Evolutionary conservation across 1,284 basidiomycete genomes (phyloP).

Genomic region (Fistulinella cinereoalba): DNA sequence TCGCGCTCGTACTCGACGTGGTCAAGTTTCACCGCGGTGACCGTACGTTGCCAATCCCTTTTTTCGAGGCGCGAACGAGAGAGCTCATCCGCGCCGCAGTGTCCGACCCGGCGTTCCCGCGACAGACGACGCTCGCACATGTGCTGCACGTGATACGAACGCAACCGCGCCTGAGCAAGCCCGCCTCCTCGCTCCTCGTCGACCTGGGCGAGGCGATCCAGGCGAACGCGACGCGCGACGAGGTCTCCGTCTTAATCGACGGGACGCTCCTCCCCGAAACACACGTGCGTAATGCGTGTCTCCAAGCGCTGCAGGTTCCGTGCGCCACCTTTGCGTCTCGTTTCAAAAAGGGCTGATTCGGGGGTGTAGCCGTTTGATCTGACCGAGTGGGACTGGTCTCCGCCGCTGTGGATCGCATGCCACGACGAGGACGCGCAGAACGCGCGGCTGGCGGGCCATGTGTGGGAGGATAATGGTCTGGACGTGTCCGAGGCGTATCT

Average conservation of each 20-base stretch:
- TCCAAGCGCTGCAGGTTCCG: slow-evolving; percentile 92
- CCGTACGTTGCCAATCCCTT: slow-evolving; percentile 52
- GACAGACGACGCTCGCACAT: slow-evolving; percentile 65
- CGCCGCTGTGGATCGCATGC: slow-evolving; percentile 85
- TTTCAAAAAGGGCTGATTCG: background rate
- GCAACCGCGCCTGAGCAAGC: slow-evolving; percentile 84
- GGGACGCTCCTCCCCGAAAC: slow-evolving; percentile 87
- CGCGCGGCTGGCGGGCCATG: slow-evolving; percentile 72
- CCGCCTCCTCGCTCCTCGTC: slow-evolving; percentile 80
- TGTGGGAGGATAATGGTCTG: slow-evolving; percentile 97
- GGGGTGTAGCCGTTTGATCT: slow-evolving; percentile 80
- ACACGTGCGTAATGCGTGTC: slow-evolving; percentile 83
- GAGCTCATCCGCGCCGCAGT: slow-evolving; percentile 43
- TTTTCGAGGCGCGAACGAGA: no score
- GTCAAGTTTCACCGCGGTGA: slow-evolving; percentile 84
- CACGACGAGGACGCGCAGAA: slow-evolving; percentile 96
- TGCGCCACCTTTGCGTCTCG: slow-evolving; percentile 59
- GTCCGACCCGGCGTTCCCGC: slow-evolving; percentile 67
- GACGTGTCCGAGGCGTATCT: slow-evolving; percentile 82
- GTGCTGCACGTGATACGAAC: slow-evolving; percentile 75
- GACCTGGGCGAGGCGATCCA: slow-evolving; percentile 85
- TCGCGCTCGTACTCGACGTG: slow-evolving; percentile 81
- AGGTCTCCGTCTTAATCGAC: slow-evolving; percentile 65
- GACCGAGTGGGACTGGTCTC: slow-evolving; percentile 91
- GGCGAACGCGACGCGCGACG: slow-evolving; percentile 58